These are phyloP conservation scores for Symbiodinium natans DNA, from an alignment of 73 alveolate genomes.

Conservation along the genomic window DNA sequence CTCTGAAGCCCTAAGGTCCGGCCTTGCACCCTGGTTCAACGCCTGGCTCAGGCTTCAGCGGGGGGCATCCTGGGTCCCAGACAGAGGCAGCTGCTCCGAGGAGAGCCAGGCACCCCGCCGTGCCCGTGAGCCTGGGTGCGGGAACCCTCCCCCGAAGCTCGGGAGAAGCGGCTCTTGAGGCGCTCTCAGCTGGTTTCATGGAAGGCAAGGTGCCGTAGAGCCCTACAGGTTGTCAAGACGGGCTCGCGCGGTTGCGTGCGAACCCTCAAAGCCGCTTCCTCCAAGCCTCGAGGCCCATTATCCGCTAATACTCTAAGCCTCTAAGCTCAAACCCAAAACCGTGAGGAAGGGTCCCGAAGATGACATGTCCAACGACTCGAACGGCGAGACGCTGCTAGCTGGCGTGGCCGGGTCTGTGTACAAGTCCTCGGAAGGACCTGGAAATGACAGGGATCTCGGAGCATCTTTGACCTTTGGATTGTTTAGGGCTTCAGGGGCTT, in stretches of 20 bases:
- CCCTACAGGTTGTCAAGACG: neutral
- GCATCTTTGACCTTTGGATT: no score
- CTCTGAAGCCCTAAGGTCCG: no score
- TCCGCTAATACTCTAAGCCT: neutral
- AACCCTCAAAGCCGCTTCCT: no score
- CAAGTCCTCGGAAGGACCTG: neutral
- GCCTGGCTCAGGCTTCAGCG: no score
- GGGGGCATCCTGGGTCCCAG: neutral
- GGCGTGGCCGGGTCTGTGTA: neutral
- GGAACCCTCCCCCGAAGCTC: no score
- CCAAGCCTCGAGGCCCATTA: neutral
- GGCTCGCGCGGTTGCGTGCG: no score
- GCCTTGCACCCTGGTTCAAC: no score
- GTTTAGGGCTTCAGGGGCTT: no score
- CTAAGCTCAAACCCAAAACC: neutral
- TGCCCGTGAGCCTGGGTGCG: neutral
- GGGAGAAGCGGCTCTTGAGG: no score
- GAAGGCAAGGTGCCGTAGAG: no score
- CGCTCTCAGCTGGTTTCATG: no score
- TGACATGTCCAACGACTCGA: neutral
- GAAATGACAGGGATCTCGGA: no score
- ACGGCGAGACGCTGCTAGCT: neutral
- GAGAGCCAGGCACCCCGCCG: neutral
- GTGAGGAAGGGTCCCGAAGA: neutral
- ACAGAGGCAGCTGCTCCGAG: neutral